A percentile compares a stretch with the other conserved stretches of the same genome.
Conservation (phyloP, 495 filamentous ascomycete genomes). For the Monascus purpureus region DNA sequence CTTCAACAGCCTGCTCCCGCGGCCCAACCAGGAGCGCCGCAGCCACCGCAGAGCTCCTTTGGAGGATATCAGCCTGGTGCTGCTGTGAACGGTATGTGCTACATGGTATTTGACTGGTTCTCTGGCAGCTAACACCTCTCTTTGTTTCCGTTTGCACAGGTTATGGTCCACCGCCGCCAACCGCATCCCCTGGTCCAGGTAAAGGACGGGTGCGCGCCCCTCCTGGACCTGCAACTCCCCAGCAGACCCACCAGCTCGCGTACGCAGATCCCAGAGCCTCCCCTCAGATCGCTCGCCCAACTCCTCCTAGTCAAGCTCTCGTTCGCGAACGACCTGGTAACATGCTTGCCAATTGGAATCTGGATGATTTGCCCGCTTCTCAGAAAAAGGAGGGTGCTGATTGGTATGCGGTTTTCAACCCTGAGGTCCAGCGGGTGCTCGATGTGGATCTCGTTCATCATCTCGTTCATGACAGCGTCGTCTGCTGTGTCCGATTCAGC, state of each 20-base stretch:
- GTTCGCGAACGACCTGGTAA: slow-evolving; percentile 54
- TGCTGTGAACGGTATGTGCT: slow-evolving; percentile 50
- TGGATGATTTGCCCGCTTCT: slow-evolving; percentile 65
- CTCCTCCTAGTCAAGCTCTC: slow-evolving; percentile 46
- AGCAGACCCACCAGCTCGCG: slow-evolving; percentile 68
- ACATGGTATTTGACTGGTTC: slow-evolving; percentile 7
- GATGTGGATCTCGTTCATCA: slow-evolving; percentile 85
- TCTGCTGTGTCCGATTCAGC: slow-evolving; percentile 85
- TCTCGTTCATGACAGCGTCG: slow-evolving; percentile 72
- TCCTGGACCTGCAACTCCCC: slow-evolving; percentile 74
- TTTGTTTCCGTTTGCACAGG: slow-evolving; percentile 19
- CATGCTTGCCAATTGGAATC: slow-evolving; percentile 74
- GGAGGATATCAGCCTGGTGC: slow-evolving; percentile 49
- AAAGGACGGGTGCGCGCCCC: slow-evolving; percentile 43
- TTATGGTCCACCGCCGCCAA: slow-evolving; percentile 56
- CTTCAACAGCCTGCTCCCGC: slow-evolving; percentile 46
- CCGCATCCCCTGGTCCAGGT: slow-evolving; percentile 74
- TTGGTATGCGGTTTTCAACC: slow-evolving; percentile 88
- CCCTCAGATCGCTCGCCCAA: slow-evolving; percentile 76
- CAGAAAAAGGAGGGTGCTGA: slow-evolving; percentile 72
- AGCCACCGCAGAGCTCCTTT: slow-evolving; percentile 42
- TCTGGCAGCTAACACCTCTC: slow-evolving; percentile 15
- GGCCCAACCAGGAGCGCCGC: slow-evolving; percentile 50
- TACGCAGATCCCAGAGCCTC: slow-evolving; percentile 74
- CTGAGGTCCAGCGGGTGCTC: slow-evolving; percentile 63